phyloP scores from a whole-genome alignment of 129 eudicot genomes.

The Chrysanthemum makinoi region DNA sequence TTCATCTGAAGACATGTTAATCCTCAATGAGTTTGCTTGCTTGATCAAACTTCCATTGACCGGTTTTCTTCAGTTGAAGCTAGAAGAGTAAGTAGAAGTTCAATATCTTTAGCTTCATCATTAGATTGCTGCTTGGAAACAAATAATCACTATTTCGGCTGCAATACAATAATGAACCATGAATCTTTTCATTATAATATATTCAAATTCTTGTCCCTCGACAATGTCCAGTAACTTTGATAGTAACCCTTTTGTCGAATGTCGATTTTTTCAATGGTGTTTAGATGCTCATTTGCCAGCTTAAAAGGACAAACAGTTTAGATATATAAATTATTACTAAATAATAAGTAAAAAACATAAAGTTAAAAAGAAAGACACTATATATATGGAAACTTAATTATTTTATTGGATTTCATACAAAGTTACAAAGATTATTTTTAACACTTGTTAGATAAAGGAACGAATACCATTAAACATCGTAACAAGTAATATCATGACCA shows the following conservation, averaged over 20 bases:
- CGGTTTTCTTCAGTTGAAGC: too few species aligned
- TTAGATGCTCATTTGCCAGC: slow-evolving; percentile 10
- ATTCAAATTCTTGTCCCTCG: background rate
- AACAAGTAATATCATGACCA: background rate
- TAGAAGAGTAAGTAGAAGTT: too few species aligned
- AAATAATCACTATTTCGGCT: background rate
- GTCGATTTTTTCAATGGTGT: slow-evolving; percentile 7
- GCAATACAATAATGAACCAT: background rate
- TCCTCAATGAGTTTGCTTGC: too few species aligned
- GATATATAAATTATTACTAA: background rate
- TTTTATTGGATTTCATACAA: background rate
- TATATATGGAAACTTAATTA: background rate
- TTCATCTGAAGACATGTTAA: too few species aligned
- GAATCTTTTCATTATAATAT: background rate
- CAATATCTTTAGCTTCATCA: too few species aligned
- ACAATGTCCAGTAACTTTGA: background rate
- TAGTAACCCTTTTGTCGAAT: background rate
- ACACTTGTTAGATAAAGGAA: background rate
- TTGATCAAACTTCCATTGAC: too few species aligned
- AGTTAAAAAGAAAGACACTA: background rate
- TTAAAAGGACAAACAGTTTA: background rate
- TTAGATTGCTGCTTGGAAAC: background rate
- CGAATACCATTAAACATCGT: background rate
- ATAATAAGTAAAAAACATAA: background rate
- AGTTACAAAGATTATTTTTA: background rate